A percentile compares a stretch with the other conserved stretches of the same genome.
Evolutionary conservation across 768 basidiomycete species (phyloP).

Genomic region (Aureoboletus auriporus): DNA sequence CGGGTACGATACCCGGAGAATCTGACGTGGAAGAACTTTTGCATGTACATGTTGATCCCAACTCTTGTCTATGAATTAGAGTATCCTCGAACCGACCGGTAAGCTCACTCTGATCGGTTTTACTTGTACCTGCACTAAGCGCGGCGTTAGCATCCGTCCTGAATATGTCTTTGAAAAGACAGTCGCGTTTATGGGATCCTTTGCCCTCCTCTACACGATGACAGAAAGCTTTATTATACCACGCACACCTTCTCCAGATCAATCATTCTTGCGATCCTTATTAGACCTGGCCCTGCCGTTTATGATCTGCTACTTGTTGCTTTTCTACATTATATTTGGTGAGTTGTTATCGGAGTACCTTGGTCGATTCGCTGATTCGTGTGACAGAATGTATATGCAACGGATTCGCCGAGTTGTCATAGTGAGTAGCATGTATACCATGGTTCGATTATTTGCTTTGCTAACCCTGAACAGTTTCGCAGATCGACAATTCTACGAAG

Average conservation of each 20-base stretch:
- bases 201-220: conserved; percentile 88
- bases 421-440: conserved; percentile 43
- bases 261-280: conserved; percentile 71
- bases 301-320: conserved; percentile 85
- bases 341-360: conserved; percentile 1
- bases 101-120: conserved; percentile 18
- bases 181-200: conserved; percentile 92
- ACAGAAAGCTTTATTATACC: conserved; percentile 95
- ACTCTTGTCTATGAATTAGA: conserved; percentile 96
- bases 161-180: conserved; percentile 53
- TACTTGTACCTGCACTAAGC: not conserved
- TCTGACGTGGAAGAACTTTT: conserved; percentile 77
- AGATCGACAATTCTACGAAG: conserved; percentile 97
- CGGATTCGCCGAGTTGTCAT: conserved; percentile 89
- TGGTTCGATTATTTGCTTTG: not conserved
- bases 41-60: conserved; percentile 82
- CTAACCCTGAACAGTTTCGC: conserved; percentile 63
- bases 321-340: conserved; percentile 88
- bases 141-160: conserved; percentile 39
- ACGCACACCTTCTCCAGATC: conserved; percentile 60
- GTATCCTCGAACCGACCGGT: conserved; percentile 88
- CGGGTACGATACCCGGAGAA: conserved; percentile 81
- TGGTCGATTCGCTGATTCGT: conserved; percentile 1
- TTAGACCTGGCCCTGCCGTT: conserved; percentile 90
- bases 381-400: conserved; percentile 90